These are phyloP conservation scores for Paraglomus brasilianum DNA, from an alignment of 192 early-diverging fungal species.

Conservation along the genomic window DNA sequence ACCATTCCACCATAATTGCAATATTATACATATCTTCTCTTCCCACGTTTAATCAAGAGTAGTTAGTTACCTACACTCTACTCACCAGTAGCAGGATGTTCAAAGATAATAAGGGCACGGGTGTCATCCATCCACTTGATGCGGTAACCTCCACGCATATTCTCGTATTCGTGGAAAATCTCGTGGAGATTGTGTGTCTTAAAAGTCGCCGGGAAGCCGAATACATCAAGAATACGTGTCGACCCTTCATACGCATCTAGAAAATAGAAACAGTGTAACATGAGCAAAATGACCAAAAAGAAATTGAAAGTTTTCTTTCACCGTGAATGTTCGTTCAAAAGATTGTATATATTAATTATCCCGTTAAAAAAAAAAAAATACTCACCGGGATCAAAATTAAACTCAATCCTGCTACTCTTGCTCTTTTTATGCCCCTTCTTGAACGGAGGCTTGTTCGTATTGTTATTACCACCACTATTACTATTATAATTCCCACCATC, in stretches of 20 bases:
- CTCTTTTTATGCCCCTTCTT: slow-evolving; percentile 32
- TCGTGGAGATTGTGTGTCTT: slow-evolving; percentile 68
- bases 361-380: background rate
- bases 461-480: slow-evolving; percentile 5
- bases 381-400: slow-evolving; percentile 33
- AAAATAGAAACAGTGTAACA: background rate
- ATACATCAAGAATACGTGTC: slow-evolving; percentile 52
- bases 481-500: background rate
- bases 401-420: slow-evolving; percentile 32
- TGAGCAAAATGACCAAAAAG: too few relatives aligned
- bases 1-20: background rate
- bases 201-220: slow-evolving; percentile 63
- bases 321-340: too few relatives aligned
- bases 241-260: slow-evolving; percentile 38
- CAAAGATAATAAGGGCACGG: slow-evolving; percentile 65
- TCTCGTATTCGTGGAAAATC: slow-evolving; percentile 63
- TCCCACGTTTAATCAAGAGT: background rate
- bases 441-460: background rate
- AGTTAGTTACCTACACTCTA: background rate
- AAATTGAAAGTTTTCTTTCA: too few relatives aligned
- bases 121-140: slow-evolving; percentile 79
- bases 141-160: slow-evolving; percentile 59
- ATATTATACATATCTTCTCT: background rate
- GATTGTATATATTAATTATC: background rate
- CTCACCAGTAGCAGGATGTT: slow-evolving; percentile 61